Percentiles rank a stretch among this genome's conserved stretches.
Evolutionary conservation across 1,284 basidiomycete species (phyloP).

Genomic region (Puccinia horiana): DNA sequence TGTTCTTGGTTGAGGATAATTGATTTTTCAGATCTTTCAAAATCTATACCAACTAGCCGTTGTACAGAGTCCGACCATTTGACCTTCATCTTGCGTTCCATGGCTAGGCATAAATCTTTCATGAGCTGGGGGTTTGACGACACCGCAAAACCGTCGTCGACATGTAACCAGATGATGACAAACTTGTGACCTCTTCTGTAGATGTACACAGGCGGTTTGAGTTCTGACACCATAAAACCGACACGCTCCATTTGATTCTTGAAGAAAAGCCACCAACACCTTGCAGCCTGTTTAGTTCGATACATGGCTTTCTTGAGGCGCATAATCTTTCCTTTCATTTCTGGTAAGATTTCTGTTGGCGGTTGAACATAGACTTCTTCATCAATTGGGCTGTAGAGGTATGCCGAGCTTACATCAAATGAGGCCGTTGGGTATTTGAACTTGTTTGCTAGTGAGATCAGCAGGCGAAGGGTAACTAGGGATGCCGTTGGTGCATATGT

Average conservation of each 20-base stretch:
- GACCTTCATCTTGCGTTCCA: background rate
- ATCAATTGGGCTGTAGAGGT: conserved; percentile 9
- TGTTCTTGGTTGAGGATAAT: background rate
- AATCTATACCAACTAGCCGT: background rate
- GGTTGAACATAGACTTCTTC: no score
- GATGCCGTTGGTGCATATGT: conserved; percentile 49
- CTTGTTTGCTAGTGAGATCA: conserved; percentile 44
- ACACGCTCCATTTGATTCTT: background rate
- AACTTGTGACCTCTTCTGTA: background rate
- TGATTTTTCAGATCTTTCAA: background rate
- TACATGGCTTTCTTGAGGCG: conserved; percentile 7
- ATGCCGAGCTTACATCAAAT: conserved; percentile 6
- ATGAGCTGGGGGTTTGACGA: background rate
- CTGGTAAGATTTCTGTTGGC: background rate
- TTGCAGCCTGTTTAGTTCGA: background rate
- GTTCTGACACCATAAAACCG: background rate
- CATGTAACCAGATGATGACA: conserved; percentile 2
- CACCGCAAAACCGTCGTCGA: background rate
- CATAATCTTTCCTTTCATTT: background rate
- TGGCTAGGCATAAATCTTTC: background rate
- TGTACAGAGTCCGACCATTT: background rate
- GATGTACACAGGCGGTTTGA: background rate
- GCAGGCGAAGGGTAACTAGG: conserved; percentile 23
- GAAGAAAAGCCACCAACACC: conserved; percentile 16
- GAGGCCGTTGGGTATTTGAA: background rate